Conservation (phyloP, 495 filamentous ascomycete species). For the Hapsidospora chrysogenum region DNA sequence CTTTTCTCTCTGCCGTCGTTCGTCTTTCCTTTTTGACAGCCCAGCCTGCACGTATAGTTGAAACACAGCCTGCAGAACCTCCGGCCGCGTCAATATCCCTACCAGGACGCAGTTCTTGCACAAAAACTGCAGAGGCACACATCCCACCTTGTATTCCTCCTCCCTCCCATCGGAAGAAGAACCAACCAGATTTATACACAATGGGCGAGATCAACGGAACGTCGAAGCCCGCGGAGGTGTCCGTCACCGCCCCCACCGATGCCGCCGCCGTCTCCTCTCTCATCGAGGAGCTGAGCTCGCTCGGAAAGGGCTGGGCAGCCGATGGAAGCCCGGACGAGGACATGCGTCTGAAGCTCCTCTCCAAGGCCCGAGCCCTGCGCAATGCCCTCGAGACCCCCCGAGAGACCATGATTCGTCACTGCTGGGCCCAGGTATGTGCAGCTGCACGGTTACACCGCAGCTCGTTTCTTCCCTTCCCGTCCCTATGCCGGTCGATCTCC, state of each 20-base stretch:
- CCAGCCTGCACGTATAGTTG: too few species aligned
- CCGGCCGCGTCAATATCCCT: too few species aligned
- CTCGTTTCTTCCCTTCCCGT: not conserved
- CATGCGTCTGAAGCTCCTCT: slow-evolving; percentile 4
- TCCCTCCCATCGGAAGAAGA: too few species aligned
- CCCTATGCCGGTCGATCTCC: too few species aligned
- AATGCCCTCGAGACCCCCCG: slow-evolving; percentile 12
- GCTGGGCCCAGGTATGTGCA: slow-evolving; percentile 9
- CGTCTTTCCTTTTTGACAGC: too few species aligned
- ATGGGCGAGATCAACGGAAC: not conserved
- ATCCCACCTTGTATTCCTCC: too few species aligned
- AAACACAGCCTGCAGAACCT: too few species aligned
- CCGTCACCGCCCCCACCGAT: not conserved
- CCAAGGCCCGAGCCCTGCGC: slow-evolving; percentile 5
- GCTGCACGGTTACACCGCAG: not conserved
- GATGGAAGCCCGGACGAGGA: not conserved
- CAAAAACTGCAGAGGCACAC: too few species aligned
- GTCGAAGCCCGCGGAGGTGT: not conserved
- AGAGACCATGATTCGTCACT: slow-evolving; percentile 16
- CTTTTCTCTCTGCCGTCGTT: too few species aligned
- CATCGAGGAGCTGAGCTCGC: not conserved
- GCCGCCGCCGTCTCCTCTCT: not conserved
- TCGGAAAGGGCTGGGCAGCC: not conserved
- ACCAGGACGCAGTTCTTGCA: too few species aligned
- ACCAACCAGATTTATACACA: too few species aligned